Evolutionary conservation across 73 alveolate genomes (phyloP), one percentile per base, ranked within the genome.

Genomic region (Paramecium octaurelia): DNA sequence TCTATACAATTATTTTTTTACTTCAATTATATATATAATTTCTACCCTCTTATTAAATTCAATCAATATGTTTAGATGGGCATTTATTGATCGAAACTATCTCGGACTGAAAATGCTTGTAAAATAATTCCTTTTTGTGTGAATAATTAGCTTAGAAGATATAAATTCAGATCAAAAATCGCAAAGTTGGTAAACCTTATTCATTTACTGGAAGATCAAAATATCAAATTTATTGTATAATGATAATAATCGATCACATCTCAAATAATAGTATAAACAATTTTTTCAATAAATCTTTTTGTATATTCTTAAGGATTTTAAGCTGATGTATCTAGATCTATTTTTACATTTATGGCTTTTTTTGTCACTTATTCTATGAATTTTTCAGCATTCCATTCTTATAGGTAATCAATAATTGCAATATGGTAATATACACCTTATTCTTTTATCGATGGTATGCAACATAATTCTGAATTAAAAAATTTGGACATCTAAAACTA

Each of bases 361-460:
- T 80, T 80, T 12, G 57, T 42, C 7, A 20, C 35, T 21, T 48
- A 24, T 46, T 80, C 91, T 2, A 80, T 42, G 8, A 5, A 24
- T 48, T 80, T 80, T 24, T 80, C 42, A 23, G 46, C 44, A 80
- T 42, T 80, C 91, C 91, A 80, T 18, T 18, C 29, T 46, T 80
- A 43, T 1, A 80, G 24, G 23, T 80, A 80, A 46, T 80, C 91
- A 31, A 80, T 80, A 3, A 80, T 80, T 12, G 91, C 91, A 9
- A 80, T 31, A 48, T 80, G 91, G 48, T 80, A 80, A 11, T 80
- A 80, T 43, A 80, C 24, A 0, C 91, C 91, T 21, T 64, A 27
- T 64, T 64, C 84, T 12, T 64, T 16, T 64, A 34, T 18, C 1
- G 54, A 64, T 64, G 69, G 69, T 54, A 54, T 54, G 18, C 69